phyloP scores from a whole-genome alignment of 768 basidiomycete species.

The Phlebiopsis gigantea region DNA sequence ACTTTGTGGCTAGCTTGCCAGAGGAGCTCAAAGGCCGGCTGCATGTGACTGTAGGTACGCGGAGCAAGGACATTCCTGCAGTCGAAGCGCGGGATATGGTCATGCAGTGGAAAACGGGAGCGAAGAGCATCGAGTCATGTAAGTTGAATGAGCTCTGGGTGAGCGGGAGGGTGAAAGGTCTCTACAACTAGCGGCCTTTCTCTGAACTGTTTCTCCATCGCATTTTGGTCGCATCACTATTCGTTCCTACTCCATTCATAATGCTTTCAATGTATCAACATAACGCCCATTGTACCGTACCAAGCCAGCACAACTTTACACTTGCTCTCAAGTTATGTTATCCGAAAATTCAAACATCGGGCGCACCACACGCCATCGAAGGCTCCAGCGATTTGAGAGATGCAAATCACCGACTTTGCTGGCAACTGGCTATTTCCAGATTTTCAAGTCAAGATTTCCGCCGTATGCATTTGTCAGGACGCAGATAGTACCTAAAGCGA shows the following conservation, averaged over 20 bases:
- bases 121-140: constrained; percentile 15
- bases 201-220: neutral
- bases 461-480: too few species aligned
- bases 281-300: too few species aligned
- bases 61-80: constrained; percentile 40
- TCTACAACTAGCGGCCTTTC: constrained; percentile 4
- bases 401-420: too few species aligned
- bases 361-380: too few species aligned
- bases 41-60: constrained; percentile 88
- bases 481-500: too few species aligned
- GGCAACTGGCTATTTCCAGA: too few species aligned
- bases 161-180: constrained; percentile 22
- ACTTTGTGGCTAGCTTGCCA: constrained; percentile 45
- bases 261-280: neutral
- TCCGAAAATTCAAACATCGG: too few species aligned
- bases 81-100: constrained; percentile 72
- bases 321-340: too few species aligned
- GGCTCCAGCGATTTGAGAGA: too few species aligned
- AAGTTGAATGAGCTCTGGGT: constrained; percentile 22
- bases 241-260: neutral
- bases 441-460: too few species aligned
- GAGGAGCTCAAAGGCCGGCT: constrained; percentile 44
- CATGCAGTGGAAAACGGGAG: constrained; percentile 37
- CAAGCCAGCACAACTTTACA: too few species aligned
- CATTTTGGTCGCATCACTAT: neutral